A percentile compares a stretch with the other conserved stretches of the same genome.
Evolutionary conservation across 2,329 filamentous ascomycete species (phyloP).

Genomic region (Laburnicola sp.): DNA sequence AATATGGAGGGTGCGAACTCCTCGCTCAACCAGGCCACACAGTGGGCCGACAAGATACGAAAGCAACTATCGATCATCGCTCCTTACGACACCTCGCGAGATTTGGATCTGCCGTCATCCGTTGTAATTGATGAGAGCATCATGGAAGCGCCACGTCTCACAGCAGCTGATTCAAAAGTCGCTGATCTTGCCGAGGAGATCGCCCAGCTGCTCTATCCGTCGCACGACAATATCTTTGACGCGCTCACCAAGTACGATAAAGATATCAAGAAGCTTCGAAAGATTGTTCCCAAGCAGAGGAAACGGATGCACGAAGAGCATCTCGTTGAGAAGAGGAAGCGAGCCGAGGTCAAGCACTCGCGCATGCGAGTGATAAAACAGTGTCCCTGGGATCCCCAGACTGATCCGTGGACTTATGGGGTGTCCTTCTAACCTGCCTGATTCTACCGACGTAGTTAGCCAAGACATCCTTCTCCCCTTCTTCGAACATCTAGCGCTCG

Average conservation of each 20-base stretch:
- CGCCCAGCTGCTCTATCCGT: slow-evolving; percentile 29
- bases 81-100: slow-evolving; percentile 11
- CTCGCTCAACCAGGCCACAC: background rate
- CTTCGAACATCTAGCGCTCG: slow-evolving; percentile 40
- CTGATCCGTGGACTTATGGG: slow-evolving; percentile 34
- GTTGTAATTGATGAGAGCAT: slow-evolving; percentile 23
- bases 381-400: slow-evolving; percentile 40
- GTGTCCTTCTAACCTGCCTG: slow-evolving; percentile 41
- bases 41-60: slow-evolving; percentile 22
- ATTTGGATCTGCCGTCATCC: slow-evolving; percentile 9
- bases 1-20: background rate
- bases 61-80: slow-evolving; percentile 13
- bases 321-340: slow-evolving; percentile 22
- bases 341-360: slow-evolving; percentile 28
- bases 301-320: slow-evolving; percentile 19
- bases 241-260: slow-evolving; percentile 36
- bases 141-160: slow-evolving; percentile 31
- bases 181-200: slow-evolving; percentile 23
- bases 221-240: slow-evolving; percentile 18
- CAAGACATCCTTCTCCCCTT: slow-evolving; percentile 40
- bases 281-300: slow-evolving; percentile 23
- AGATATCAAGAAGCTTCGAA: slow-evolving; percentile 29
- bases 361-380: slow-evolving; percentile 34
- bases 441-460: slow-evolving; percentile 43
- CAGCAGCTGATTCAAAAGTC: slow-evolving; percentile 20